Evolutionary conservation across 2,329 filamentous ascomycete genomes (phyloP).

Genomic region (Scytalidium lignicola): DNA sequence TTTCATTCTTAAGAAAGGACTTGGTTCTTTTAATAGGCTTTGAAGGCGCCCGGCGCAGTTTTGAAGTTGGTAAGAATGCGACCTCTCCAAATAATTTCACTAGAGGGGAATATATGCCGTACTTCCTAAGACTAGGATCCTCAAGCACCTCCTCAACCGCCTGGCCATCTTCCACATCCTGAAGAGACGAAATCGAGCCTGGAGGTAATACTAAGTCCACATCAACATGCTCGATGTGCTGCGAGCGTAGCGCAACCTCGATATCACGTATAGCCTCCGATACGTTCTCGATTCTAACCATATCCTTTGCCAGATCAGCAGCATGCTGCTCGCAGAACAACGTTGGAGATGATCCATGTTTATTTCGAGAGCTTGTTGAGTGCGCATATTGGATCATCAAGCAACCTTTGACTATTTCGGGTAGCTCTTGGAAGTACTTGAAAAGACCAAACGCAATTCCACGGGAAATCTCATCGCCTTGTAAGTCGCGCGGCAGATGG

Average conservation of each 20-base stretch:
- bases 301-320: constrained; percentile 79
- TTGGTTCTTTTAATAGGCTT: constrained; percentile 75
- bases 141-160: constrained; percentile 60
- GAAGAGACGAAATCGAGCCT: constrained; percentile 61
- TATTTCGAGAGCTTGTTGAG: constrained; percentile 32
- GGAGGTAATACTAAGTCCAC: constrained; percentile 81
- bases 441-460: constrained; percentile 86
- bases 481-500: constrained; percentile 85
- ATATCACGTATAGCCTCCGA: constrained; percentile 68
- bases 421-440: constrained; percentile 90
- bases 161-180: constrained; percentile 52
- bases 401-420: constrained; percentile 67
- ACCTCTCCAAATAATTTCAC: constrained; percentile 77
- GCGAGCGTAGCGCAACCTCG: constrained; percentile 70
- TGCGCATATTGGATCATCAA: constrained; percentile 48
- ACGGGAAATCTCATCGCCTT: constrained; percentile 89
- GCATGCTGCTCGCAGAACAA: constrained; percentile 91
- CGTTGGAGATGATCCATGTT: constrained; percentile 51
- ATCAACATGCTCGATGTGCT: constrained; percentile 80
- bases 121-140: constrained; percentile 61
- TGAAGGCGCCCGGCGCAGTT: constrained; percentile 78
- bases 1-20: constrained; percentile 75
- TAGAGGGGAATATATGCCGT: constrained; percentile 71
- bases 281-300: constrained; percentile 76
- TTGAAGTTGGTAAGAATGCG: constrained; percentile 81